A percentile compares a stretch with the other conserved stretches of the same genome.
Evolutionary conservation across 257 asterid species (phyloP).

Genomic region (Nicotiana noctiflora): DNA sequence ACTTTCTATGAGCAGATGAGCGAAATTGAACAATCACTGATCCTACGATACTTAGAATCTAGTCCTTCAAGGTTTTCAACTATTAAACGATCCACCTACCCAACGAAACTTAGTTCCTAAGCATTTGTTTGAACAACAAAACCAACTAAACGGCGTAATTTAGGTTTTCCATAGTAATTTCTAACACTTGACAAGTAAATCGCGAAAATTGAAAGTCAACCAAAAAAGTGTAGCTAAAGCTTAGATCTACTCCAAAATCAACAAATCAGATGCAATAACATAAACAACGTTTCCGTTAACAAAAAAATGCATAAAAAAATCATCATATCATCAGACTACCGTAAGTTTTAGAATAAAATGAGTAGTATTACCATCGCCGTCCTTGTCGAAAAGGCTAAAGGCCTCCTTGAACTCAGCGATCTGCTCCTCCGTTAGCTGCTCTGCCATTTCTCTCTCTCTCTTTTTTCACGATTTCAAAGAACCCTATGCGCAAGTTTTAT

Average conservation of each 20-base stretch:
- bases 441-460: constrained; percentile 15
- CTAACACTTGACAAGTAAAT: background rate
- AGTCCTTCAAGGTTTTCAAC: background rate
- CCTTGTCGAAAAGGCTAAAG: constrained; percentile 36
- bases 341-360: background rate
- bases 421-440: constrained; percentile 34
- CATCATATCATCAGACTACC: background rate
- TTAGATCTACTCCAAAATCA: constrained; percentile 12
- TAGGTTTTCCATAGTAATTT: background rate
- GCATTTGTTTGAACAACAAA: background rate
- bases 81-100: background rate
- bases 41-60: background rate
- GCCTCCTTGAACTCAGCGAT: constrained; percentile 40
- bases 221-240: background rate
- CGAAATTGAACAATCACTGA: background rate
- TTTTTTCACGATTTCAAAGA: background rate
- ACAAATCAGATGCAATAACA: background rate
- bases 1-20: background rate
- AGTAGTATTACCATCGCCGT: constrained; percentile 26
- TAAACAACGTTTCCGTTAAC: background rate
- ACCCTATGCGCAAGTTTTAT: background rate
- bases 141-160: background rate
- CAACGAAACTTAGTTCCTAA: background rate
- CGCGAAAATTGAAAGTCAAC: background rate
- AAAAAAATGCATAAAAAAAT: background rate